phyloP scores from a whole-genome alignment of 225 moss, liverwort and hornwort species.

The Lunularia cruciata region DNA sequence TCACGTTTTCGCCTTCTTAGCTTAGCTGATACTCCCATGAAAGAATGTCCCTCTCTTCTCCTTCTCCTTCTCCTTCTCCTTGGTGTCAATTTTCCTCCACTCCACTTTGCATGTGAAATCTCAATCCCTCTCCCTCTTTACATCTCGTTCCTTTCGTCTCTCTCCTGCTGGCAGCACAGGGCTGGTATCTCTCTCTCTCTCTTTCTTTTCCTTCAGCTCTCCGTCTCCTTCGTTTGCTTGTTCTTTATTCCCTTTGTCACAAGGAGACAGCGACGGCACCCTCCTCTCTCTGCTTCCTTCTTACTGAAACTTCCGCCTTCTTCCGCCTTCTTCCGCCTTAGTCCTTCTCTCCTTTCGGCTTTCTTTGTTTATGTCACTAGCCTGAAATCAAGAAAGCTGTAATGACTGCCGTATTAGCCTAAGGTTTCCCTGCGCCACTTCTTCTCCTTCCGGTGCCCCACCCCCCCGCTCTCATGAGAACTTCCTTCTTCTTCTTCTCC shows the following conservation, averaged over 20 bases:
- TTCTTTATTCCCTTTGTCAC: background rate
- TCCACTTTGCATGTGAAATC: background rate
- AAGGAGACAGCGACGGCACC: background rate
- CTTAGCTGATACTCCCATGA: slow-evolving; percentile 1
- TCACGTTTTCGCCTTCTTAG: background rate
- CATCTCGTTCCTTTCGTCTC: too few species aligned
- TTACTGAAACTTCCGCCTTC: background rate
- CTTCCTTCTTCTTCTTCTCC: background rate
- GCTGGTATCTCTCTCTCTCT: background rate
- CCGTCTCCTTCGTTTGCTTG: background rate
- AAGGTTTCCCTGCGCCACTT: background rate
- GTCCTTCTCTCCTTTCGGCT: slow-evolving; percentile 5
- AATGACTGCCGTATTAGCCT: too few species aligned
- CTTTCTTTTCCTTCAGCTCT: background rate
- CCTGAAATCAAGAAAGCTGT: too few species aligned
- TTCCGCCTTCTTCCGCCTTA: background rate
- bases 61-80: slow-evolving; percentile 5
- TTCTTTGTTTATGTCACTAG: background rate
- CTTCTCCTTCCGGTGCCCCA: background rate
- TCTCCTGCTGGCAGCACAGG: too few species aligned
- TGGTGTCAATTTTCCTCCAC: background rate
- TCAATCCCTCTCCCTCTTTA: too few species aligned
- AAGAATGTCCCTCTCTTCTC: slow-evolving; percentile 22
- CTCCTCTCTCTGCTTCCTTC: too few species aligned
- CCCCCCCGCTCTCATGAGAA: background rate